These are phyloP conservation scores for Cucurbita pepo DNA, from an alignment of 306 rosid genomes.

Conservation along the genomic window DNA sequence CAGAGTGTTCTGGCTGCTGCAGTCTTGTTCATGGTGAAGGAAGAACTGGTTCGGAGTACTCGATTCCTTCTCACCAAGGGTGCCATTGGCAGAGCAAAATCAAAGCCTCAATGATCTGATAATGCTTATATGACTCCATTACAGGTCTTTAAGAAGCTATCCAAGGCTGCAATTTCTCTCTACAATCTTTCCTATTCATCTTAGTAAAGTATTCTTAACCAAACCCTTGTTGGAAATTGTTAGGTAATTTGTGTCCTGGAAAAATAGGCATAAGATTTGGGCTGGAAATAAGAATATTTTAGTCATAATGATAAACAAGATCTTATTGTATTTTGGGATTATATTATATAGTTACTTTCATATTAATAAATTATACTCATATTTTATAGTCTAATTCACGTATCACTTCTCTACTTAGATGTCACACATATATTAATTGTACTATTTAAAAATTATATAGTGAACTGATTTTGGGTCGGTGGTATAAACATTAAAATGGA, in stretches of 20 bases:
- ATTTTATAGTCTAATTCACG: background rate
- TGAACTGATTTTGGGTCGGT: no score
- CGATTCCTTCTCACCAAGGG: slow-evolving; percentile 47
- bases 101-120: slow-evolving; percentile 28
- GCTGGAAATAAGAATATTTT: background rate
- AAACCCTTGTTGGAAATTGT: slow-evolving; percentile 4
- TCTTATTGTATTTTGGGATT: background rate
- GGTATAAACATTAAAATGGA: no score
- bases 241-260: background rate
- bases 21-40: slow-evolving; percentile 84
- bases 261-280: background rate
- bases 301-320: background rate
- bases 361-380: background rate
- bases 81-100: slow-evolving; percentile 19
- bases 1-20: slow-evolving; percentile 98
- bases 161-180: background rate
- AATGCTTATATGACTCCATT: background rate
- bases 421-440: no score
- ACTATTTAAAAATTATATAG: no score
- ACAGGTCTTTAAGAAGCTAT: background rate
- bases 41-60: slow-evolving; percentile 57
- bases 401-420: no score
- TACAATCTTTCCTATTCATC: background rate
- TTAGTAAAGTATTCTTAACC: slow-evolving; percentile 1
- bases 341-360: background rate